Evolutionary conservation across 73 alveolate genomes (phyloP), one percentile per base, ranked within the genome.

Genomic region (Paramecium octaurelia): DNA sequence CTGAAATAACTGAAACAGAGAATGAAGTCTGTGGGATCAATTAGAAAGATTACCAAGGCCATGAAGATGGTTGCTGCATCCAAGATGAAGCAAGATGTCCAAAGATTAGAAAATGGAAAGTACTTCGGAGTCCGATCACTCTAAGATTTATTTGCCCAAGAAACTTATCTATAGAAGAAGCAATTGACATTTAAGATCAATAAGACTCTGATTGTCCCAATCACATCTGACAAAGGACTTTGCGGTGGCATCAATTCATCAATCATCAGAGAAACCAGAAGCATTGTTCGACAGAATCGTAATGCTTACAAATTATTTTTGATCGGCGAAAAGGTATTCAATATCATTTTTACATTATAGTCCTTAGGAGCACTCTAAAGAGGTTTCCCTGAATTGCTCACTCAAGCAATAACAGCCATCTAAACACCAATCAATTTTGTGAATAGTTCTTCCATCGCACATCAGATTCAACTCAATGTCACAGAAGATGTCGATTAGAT

Each of bases 1-100:
- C 95, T 90, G 40, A 96, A 95, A 94, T 92, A 93, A 46, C 76
- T 96, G 73, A 93, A 92, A 87, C 43, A 86, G 93, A 92, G 99
- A 87, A 95, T 96, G 97, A 94, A 95, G 95, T 95, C 99, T 31
- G 98, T 96, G 36, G 83, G 71, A 60, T 90, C 97, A 48, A 96
- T 96, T 77, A 97, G 94, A 86, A 96, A 96, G 96, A 96, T 96
- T 95, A 96, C 99, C 73, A 97, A 97, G 92, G 98, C 99, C 87
- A 97, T 97, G 99, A 97, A 97, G 96, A 97, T 97, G 99, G 97
- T 97, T 93, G 99, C 99, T 29, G 97, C 99, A 21, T 69, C 98
- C 34, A 97, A 97, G 59, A 96, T 97, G 98, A 95, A 95, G 73
- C 94, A 92, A 36, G 98, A 97, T 31, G 92, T 95, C 18, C 50